phyloP scores from a whole-genome alignment of 345 rosid genomes.

The Nasturtium officinale region DNA sequence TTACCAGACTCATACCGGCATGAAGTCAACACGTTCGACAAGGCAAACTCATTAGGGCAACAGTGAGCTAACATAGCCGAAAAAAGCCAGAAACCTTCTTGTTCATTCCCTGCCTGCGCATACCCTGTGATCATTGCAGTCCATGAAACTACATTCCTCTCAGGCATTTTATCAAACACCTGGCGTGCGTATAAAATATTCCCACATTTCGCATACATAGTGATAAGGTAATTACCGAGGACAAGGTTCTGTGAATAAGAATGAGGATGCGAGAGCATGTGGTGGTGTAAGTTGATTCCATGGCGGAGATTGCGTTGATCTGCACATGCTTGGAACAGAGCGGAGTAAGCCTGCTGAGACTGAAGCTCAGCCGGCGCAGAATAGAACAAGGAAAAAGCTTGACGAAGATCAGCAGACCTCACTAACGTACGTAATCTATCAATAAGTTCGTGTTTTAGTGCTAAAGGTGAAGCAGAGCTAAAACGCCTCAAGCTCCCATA shows the following conservation, averaged over 20 bases:
- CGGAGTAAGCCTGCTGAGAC: conserved; percentile 52
- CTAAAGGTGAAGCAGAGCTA: conserved; percentile 25
- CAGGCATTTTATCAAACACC: conserved; percentile 70
- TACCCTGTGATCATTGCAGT: conserved; percentile 75
- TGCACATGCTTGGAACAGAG: conserved; percentile 75
- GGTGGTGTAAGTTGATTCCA: conserved; percentile 59
- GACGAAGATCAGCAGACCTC: conserved; percentile 43
- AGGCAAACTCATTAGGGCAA: conserved; percentile 69
- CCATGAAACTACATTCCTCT: conserved; percentile 78
- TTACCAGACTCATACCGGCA: conserved; percentile 55
- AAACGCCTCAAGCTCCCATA: conserved; percentile 33
- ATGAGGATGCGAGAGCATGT: conserved; percentile 48
- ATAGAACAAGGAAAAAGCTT: conserved; percentile 57
- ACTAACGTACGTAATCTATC: conserved; percentile 34
- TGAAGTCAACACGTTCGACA: conserved; percentile 68
- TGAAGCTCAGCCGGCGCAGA: conserved; percentile 43
- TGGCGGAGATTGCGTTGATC: conserved; percentile 52
- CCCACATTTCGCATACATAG: conserved; percentile 72
- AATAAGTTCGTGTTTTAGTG: conserved; percentile 26
- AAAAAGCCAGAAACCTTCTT: conserved; percentile 53
- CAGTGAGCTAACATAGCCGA: conserved; percentile 58
- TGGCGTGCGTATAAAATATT: conserved; percentile 49
- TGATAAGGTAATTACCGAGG: conserved; percentile 63
- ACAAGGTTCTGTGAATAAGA: conserved; percentile 38
- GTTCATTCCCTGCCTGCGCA: conserved; percentile 52